Conservation (phyloP, 805 yeast species). For the Sugiyamaella mastotermitis region DNA sequence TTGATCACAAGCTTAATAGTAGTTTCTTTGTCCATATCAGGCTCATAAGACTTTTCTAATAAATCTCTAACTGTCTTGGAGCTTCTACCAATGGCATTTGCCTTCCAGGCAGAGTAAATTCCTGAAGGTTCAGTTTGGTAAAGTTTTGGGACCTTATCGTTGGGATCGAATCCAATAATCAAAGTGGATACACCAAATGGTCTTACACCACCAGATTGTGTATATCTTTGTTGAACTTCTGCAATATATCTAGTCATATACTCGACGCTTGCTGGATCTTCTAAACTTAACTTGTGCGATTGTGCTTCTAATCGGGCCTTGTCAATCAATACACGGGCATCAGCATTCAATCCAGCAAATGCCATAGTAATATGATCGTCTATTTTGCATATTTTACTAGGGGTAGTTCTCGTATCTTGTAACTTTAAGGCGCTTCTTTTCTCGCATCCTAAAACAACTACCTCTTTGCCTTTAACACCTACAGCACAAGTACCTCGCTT, state of each 20-base stretch:
- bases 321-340: slow-evolving; percentile 89
- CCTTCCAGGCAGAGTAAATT: slow-evolving; percentile 95
- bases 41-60: slow-evolving; percentile 77
- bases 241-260: slow-evolving; percentile 92
- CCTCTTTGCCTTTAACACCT: slow-evolving; percentile 84
- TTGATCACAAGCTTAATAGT: slow-evolving; percentile 78
- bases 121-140: slow-evolving; percentile 98
- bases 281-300: slow-evolving; percentile 86
- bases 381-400: slow-evolving; percentile 84
- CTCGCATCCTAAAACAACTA: slow-evolving; percentile 94
- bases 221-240: slow-evolving; percentile 95
- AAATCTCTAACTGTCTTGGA: slow-evolving; percentile 93
- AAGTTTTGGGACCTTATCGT: slow-evolving; percentile 72
- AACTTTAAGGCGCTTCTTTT: slow-evolving; percentile 90
- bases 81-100: slow-evolving; percentile 93
- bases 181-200: slow-evolving; percentile 96
- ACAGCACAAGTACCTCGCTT: slow-evolving; percentile 98
- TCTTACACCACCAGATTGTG: slow-evolving; percentile 97
- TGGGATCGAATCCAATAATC: slow-evolving; percentile 91
- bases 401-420: slow-evolving; percentile 95
- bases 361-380: slow-evolving; percentile 89
- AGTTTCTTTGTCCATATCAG: slow-evolving; percentile 55
- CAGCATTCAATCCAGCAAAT: slow-evolving; percentile 98
- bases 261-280: slow-evolving; percentile 88
- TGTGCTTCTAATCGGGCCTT: slow-evolving; percentile 97